A percentile compares a stretch with the other conserved stretches of the same genome.
These are phyloP conservation scores for Agaricus blazei DNA, from an alignment of 768 basidiomycete species.

Conservation along the genomic window DNA sequence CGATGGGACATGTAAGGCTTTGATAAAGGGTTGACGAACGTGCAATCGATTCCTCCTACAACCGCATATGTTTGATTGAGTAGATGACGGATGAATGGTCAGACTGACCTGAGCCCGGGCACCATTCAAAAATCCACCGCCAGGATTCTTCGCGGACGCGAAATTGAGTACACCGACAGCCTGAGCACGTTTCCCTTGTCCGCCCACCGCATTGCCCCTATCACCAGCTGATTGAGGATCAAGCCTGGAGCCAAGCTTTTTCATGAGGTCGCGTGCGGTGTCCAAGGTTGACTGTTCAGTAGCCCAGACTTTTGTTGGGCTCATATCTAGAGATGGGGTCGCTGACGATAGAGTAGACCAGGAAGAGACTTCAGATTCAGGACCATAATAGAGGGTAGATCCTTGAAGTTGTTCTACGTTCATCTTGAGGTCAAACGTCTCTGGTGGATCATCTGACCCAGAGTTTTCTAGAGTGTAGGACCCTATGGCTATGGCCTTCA, in stretches of 20 bases:
- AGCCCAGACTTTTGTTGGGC: slow-evolving; percentile 26
- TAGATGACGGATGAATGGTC: not conserved
- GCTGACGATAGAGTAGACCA: slow-evolving; percentile 29
- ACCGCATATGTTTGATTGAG: not conserved
- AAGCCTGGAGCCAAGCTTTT: slow-evolving; percentile 1
- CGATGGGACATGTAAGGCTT: slow-evolving; percentile 47
- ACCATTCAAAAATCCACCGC: slow-evolving; percentile 64
- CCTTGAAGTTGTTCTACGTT: slow-evolving; percentile 23
- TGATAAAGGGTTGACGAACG: slow-evolving; percentile 65
- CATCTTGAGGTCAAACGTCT: slow-evolving; percentile 21
- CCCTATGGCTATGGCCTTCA: slow-evolving; percentile 43
- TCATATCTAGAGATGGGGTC: not conserved
- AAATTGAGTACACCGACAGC: slow-evolving; percentile 65
- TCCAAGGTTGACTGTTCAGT: slow-evolving; percentile 48
- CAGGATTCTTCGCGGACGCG: slow-evolving; percentile 63
- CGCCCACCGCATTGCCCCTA: not conserved
- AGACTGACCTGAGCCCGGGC: slow-evolving; percentile 39
- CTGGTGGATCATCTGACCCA: not conserved
- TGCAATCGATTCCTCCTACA: slow-evolving; percentile 71
- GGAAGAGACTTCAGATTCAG: slow-evolving; percentile 36
- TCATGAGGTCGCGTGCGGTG: slow-evolving; percentile 32
- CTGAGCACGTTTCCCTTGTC: not conserved
- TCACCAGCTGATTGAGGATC: not conserved
- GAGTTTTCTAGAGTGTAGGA: slow-evolving; percentile 21
- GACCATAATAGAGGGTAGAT: slow-evolving; percentile 46